A percentile compares a stretch with the other conserved stretches of the same genome.
These are phyloP conservation scores for Aspergillus quadricinctus DNA, from an alignment of 2,329 filamentous ascomycete genomes.

Conservation along the genomic window DNA sequence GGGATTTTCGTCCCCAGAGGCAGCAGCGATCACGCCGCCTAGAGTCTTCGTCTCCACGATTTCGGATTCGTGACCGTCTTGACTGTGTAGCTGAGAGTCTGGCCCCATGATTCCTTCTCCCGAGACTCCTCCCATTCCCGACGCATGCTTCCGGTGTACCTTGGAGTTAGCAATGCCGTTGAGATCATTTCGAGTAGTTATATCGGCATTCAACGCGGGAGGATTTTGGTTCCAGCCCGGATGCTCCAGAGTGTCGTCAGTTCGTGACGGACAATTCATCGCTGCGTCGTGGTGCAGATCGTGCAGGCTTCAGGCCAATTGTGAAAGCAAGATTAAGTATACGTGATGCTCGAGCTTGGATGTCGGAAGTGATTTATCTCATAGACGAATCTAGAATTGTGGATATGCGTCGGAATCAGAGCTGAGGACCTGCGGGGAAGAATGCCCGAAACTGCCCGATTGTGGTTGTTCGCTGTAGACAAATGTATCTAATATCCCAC, in stretches of 20 bases:
- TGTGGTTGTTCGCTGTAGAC: constrained; percentile 2
- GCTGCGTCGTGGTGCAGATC: background rate
- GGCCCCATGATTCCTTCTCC: constrained; percentile 22
- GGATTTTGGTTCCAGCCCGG: constrained; percentile 61
- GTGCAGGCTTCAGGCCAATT: background rate
- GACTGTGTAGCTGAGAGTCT: constrained; percentile 17
- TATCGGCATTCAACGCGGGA: constrained; percentile 52
- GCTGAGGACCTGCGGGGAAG: constrained; percentile 9
- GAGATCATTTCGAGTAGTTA: constrained; percentile 59
- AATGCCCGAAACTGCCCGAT: constrained; percentile 23
- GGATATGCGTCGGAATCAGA: constrained; percentile 1
- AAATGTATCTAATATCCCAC: background rate
- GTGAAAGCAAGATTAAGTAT: background rate
- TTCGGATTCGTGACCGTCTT: constrained; percentile 18
- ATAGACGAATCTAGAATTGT: background rate
- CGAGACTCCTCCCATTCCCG: constrained; percentile 17
- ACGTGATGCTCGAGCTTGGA: background rate
- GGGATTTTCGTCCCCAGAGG: constrained; percentile 26
- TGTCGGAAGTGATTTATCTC: background rate
- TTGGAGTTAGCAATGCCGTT: constrained; percentile 58
- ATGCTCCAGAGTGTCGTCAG: constrained; percentile 51
- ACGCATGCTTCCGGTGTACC: constrained; percentile 41
- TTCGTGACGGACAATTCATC: constrained; percentile 65
- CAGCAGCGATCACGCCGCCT: constrained; percentile 26
- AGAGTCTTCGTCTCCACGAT: constrained; percentile 17